Conservation (phyloP, 1,139 yeast species). For the Hyphopichia pseudoburtonii region DNA sequence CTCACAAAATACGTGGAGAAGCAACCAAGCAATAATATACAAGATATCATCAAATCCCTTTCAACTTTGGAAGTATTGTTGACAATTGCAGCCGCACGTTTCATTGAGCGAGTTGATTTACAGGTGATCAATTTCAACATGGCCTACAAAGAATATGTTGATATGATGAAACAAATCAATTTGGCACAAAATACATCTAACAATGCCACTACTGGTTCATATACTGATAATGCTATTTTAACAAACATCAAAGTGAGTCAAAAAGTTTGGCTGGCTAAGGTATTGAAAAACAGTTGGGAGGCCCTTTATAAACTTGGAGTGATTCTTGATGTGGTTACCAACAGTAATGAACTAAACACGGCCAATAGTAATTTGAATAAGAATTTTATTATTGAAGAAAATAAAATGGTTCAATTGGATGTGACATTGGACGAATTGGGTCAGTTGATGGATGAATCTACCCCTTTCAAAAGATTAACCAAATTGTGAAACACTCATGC, state of each 20-base stretch:
- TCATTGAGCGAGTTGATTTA: conserved; percentile 57
- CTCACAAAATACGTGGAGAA: conserved; percentile 23
- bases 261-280: conserved; percentile 49
- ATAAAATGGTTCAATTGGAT: conserved; percentile 49
- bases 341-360: conserved; percentile 31
- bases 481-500: conserved; percentile 16
- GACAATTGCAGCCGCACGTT: conserved; percentile 72
- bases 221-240: conserved; percentile 29
- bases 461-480: conserved; percentile 30
- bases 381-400: conserved; percentile 40
- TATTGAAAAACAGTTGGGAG: conserved; percentile 59
- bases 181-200: conserved; percentile 29
- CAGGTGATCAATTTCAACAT: conserved; percentile 69
- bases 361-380: conserved; percentile 32
- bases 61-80: conserved; percentile 71
- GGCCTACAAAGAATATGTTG: conserved; percentile 73
- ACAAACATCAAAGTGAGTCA: conserved; percentile 39
- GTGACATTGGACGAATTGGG: conserved; percentile 46
- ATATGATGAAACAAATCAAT: conserved; percentile 50
- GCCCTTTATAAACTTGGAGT: conserved; percentile 38
- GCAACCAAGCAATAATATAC: conserved; percentile 23
- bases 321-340: conserved; percentile 36
- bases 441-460: conserved; percentile 27
- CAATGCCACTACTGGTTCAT: conserved; percentile 32
- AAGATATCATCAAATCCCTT: conserved; percentile 42